phyloP scores from a whole-genome alignment of 495 filamentous ascomycete genomes.

The Venustampulla echinocandica region DNA sequence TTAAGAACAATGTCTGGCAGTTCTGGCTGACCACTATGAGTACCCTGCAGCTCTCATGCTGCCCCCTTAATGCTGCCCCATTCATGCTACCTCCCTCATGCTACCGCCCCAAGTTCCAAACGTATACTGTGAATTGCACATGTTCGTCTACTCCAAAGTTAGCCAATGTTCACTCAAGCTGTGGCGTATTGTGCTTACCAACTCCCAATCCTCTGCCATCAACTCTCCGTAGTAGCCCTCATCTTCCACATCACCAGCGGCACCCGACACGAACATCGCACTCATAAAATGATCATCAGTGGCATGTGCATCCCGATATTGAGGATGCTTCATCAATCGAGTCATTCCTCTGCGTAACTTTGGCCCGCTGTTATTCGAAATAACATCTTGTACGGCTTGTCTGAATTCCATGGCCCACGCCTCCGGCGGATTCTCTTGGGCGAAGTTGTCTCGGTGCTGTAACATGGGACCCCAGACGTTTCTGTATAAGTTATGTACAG shows the following conservation, averaged over 20 bases:
- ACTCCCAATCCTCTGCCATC: slow-evolving; percentile 53
- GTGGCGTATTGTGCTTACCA: too few relatives aligned
- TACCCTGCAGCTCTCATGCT: too few relatives aligned
- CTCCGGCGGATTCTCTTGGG: slow-evolving; percentile 45
- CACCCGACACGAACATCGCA: slow-evolving; percentile 47
- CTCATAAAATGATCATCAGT: slow-evolving; percentile 60
- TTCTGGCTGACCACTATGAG: too few relatives aligned
- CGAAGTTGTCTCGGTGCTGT: slow-evolving; percentile 50
- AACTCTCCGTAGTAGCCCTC: slow-evolving; percentile 30
- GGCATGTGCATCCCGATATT: slow-evolving; percentile 51
- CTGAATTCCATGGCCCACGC: slow-evolving; percentile 49
- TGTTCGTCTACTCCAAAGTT: too few relatives aligned
- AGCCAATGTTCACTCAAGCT: too few relatives aligned
- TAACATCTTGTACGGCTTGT: slow-evolving; percentile 47
- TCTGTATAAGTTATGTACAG: slow-evolving; percentile 56
- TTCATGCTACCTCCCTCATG: too few relatives aligned
- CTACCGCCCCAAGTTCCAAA: slow-evolving; percentile 29
- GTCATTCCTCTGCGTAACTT: slow-evolving; percentile 40
- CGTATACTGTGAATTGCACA: slow-evolving; percentile 56
- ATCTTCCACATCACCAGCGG: slow-evolving; percentile 42
- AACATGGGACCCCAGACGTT: slow-evolving; percentile 55
- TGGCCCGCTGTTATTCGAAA: slow-evolving; percentile 36
- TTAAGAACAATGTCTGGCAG: too few relatives aligned
- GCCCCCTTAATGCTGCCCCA: too few relatives aligned
- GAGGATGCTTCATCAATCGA: slow-evolving; percentile 52